Conservation (phyloP, 495 filamentous ascomycete genomes). For the Aspergillus ostianus region DNA sequence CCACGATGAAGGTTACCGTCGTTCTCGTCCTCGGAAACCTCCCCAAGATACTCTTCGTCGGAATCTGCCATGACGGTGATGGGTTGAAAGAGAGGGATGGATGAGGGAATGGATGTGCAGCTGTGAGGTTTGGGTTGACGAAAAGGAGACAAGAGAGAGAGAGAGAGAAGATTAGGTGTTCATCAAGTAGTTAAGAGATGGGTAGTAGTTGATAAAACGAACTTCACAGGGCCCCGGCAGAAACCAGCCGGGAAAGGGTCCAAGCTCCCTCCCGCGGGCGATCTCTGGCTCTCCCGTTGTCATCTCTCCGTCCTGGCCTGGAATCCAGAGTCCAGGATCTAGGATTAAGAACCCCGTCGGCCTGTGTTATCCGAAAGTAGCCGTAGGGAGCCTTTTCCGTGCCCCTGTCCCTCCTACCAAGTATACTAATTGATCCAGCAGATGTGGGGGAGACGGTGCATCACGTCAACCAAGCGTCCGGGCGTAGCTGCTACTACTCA, state of each 20-base stretch:
- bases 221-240: too few relatives aligned
- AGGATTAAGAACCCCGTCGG: neutral
- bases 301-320: neutral
- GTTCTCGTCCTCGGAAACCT: conserved; percentile 80
- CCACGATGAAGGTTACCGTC: conserved; percentile 58
- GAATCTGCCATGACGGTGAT: conserved; percentile 48
- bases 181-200: too few relatives aligned
- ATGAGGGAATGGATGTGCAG: conserved; percentile 10
- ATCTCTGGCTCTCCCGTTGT: conserved; percentile 5
- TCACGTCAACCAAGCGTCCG: conserved; percentile 32
- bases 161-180: too few relatives aligned
- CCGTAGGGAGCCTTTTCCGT: conserved; percentile 15
- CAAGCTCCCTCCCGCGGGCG: conserved; percentile 47
- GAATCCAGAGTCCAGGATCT: too few relatives aligned
- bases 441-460: conserved; percentile 45
- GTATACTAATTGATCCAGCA: neutral
- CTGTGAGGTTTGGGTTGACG: neutral
- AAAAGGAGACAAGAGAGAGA: too few relatives aligned
- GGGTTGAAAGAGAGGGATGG: neutral
- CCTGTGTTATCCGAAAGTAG: conserved; percentile 23
- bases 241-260: conserved; percentile 44
- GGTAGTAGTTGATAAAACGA: neutral
- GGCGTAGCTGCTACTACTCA: conserved; percentile 20
- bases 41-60: conserved; percentile 80
- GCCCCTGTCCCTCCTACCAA: neutral